phyloP scores from a whole-genome alignment of 1,139 yeast genomes.

The Yueomyces sp. region DNA sequence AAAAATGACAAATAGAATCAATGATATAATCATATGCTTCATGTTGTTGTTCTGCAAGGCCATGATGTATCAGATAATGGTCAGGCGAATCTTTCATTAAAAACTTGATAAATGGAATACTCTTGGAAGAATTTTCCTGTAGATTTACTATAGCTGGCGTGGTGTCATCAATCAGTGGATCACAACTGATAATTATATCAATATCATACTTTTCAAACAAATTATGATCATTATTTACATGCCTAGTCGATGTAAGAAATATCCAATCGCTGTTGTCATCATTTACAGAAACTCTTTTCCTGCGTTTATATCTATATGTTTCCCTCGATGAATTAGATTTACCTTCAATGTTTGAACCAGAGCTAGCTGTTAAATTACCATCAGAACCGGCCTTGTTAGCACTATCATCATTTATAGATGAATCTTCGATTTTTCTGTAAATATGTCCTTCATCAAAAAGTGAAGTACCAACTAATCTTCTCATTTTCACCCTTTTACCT shows the following conservation, averaged over 20 bases:
- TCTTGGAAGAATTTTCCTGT: slow-evolving; percentile 7
- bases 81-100: slow-evolving; percentile 31
- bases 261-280: slow-evolving; percentile 14
- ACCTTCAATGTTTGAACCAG: slow-evolving; percentile 11
- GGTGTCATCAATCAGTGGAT: slow-evolving; percentile 34
- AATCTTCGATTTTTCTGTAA: slow-evolving; percentile 3
- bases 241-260: slow-evolving; percentile 32
- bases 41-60: not conserved
- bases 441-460: slow-evolving; percentile 32
- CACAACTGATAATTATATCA: slow-evolving; percentile 47
- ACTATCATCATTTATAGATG: not conserved
- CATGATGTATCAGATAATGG: slow-evolving; percentile 21
- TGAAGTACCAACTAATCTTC: slow-evolving; percentile 49
- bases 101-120: slow-evolving; percentile 31
- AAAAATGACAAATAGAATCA: slow-evolving; percentile 16
- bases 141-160: slow-evolving; percentile 19
- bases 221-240: slow-evolving; percentile 22
- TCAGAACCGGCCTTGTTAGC: slow-evolving; percentile 3
- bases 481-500: slow-evolving; percentile 46
- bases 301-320: slow-evolving; percentile 25
- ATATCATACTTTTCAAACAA: slow-evolving; percentile 24
- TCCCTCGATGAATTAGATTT: slow-evolving; percentile 27
- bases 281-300: slow-evolving; percentile 5
- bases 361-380: slow-evolving; percentile 1
- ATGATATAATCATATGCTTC: slow-evolving; percentile 10